Conservation (phyloP, 495 filamentous ascomycete species). For the Parathielavia appendiculata region DNA sequence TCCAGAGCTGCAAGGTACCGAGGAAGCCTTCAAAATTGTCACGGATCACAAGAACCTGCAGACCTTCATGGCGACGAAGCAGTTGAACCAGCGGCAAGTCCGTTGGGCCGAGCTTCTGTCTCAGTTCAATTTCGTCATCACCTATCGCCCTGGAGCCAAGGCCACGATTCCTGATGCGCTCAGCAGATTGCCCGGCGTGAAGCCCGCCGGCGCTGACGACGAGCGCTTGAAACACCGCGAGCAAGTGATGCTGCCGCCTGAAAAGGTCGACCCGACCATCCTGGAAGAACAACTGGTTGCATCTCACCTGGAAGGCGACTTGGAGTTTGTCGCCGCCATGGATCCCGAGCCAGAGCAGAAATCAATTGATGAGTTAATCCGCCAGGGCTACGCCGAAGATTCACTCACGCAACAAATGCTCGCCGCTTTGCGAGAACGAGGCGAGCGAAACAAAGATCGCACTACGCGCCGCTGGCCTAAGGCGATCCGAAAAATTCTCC, state of each 20-base stretch:
- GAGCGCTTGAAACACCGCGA: neutral
- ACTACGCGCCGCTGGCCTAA: neutral
- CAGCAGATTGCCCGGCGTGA: neutral
- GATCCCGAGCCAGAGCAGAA: neutral
- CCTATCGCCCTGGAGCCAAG: neutral
- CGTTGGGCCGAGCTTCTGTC: conserved; percentile 15
- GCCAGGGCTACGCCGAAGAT: neutral
- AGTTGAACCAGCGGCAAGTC: neutral
- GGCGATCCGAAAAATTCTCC: neutral
- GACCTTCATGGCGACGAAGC: neutral
- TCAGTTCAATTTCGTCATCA: neutral
- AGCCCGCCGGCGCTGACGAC: neutral
- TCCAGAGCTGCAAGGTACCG: neutral
- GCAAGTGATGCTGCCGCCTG: neutral
- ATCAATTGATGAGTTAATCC: neutral
- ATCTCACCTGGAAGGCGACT: neutral
- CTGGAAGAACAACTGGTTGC: neutral
- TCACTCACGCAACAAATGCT: neutral
- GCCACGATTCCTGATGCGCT: neutral
- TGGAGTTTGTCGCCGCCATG: neutral
- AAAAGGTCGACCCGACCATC: neutral
- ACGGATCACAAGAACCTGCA: conserved; percentile 11
- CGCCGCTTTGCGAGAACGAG: neutral
- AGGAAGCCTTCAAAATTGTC: neutral
- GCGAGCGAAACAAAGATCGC: too few relatives aligned